Evolutionary conservation across 2,329 filamentous ascomycete species (phyloP).

Genomic region (Magnaporthales sp.): DNA sequence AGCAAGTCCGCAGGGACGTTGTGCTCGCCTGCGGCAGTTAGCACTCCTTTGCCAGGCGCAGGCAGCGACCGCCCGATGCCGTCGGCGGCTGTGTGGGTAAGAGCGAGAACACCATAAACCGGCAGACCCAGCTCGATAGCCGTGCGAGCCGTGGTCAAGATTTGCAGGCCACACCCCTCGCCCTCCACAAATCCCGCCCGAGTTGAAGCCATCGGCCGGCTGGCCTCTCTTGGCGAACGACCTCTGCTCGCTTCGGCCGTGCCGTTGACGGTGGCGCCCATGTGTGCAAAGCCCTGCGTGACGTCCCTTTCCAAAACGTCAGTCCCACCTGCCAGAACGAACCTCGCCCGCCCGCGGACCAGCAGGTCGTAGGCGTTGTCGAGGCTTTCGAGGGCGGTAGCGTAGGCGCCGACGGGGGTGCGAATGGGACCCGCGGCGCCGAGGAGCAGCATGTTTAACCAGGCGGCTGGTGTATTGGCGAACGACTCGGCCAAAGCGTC

Average conservation of each 20-base stretch:
- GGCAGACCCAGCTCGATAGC: slow-evolving; percentile 26
- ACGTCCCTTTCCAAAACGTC: slow-evolving; percentile 24
- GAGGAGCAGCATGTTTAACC: slow-evolving; percentile 34
- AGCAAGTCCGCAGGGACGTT: slow-evolving; percentile 11
- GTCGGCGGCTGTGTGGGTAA: slow-evolving; percentile 22
- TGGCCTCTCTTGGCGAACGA: slow-evolving; percentile 22
- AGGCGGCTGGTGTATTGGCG: slow-evolving; percentile 24
- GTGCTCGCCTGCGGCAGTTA: slow-evolving; percentile 19
- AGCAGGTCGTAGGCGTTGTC: slow-evolving; percentile 25
- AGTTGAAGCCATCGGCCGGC: slow-evolving; percentile 22
- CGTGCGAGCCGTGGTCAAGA: slow-evolving; percentile 22
- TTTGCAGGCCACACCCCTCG: slow-evolving; percentile 25
- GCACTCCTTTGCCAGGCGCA: slow-evolving; percentile 26
- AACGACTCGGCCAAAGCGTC: slow-evolving; percentile 27
- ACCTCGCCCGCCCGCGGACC: slow-evolving; percentile 18
- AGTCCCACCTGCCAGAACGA: slow-evolving; percentile 23
- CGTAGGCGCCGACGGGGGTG: slow-evolving; percentile 27
- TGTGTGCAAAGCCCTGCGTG: slow-evolving; percentile 22
- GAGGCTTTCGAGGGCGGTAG: slow-evolving; percentile 25
- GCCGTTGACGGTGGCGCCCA: slow-evolving; percentile 25
- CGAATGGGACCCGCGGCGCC: slow-evolving; percentile 22
- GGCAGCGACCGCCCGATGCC: slow-evolving; percentile 26
- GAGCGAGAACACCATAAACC: slow-evolving; percentile 24
- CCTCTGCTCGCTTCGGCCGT: slow-evolving; percentile 19
- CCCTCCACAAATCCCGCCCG: slow-evolving; percentile 27